phyloP scores from a whole-genome alignment of 495 filamentous ascomycete species.

The Trichoderma gamsii region DNA sequence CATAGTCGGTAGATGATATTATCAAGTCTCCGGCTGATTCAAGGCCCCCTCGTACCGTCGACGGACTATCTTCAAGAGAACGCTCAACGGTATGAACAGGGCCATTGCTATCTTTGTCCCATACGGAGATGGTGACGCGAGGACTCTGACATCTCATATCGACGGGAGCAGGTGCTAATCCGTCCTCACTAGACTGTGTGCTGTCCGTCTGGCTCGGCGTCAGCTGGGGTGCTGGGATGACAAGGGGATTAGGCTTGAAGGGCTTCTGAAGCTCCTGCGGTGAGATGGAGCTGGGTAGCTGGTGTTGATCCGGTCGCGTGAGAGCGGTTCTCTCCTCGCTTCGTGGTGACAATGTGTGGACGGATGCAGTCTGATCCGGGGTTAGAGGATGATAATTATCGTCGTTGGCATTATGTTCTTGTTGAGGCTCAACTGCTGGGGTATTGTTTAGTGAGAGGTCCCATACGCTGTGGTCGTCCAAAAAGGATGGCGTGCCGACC shows the following conservation, averaged over 20 bases:
- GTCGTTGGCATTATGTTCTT: slow-evolving; percentile 16
- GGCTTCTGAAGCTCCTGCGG: slow-evolving; percentile 24
- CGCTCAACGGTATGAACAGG: slow-evolving; percentile 28
- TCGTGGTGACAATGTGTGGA: slow-evolving; percentile 24
- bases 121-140: slow-evolving; percentile 44
- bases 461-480: slow-evolving; percentile 23
- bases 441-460: slow-evolving; percentile 14
- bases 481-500: slow-evolving; percentile 31
- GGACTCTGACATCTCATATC: slow-evolving; percentile 40
- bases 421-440: slow-evolving; percentile 15
- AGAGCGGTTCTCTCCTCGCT: slow-evolving; percentile 13
- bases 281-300: slow-evolving; percentile 16
- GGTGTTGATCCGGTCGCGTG: not conserved
- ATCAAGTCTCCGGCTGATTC: slow-evolving; percentile 16
- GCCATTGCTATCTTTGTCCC: slow-evolving; percentile 33
- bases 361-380: slow-evolving; percentile 27
- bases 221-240: slow-evolving; percentile 31
- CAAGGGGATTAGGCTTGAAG: slow-evolving; percentile 24
- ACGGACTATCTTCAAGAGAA: slow-evolving; percentile 22
- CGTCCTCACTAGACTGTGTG: slow-evolving; percentile 44
- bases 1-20: slow-evolving; percentile 13
- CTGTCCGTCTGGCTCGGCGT: slow-evolving; percentile 46
- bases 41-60: slow-evolving; percentile 14
- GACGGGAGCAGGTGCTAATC: slow-evolving; percentile 30
- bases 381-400: slow-evolving; percentile 30